A percentile compares a stretch with the other conserved stretches of the same genome.
Conservation (phyloP, 2,329 filamentous ascomycete species). For the Westerdykella ornata region DNA sequence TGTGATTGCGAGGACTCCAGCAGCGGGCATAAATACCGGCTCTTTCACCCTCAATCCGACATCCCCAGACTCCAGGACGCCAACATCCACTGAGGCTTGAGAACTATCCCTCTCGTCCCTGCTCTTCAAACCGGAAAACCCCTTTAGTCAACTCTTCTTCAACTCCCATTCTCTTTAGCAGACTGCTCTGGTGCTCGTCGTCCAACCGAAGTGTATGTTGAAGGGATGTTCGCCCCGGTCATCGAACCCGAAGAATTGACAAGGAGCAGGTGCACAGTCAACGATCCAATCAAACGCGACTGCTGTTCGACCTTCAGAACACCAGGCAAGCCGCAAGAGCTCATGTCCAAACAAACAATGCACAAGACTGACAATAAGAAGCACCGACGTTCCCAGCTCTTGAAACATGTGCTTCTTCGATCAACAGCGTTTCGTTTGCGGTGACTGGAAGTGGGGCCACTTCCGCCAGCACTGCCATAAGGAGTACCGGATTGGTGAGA, state of each 20-base stretch:
- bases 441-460: constrained; percentile 90
- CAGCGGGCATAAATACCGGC: constrained; percentile 39
- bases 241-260: constrained; percentile 27
- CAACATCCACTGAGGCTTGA: constrained; percentile 25
- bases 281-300: constrained; percentile 20
- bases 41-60: constrained; percentile 16
- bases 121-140: constrained; percentile 26
- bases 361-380: constrained; percentile 26
- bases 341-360: constrained; percentile 23
- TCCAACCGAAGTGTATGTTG: constrained; percentile 33
- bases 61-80: constrained; percentile 26
- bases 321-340: constrained; percentile 25
- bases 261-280: constrained; percentile 13
- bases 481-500: constrained; percentile 93
- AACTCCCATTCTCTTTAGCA: not conserved
- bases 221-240: constrained; percentile 14
- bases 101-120: constrained; percentile 18
- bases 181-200: constrained; percentile 13
- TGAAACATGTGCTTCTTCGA: constrained; percentile 90
- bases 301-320: constrained; percentile 17
- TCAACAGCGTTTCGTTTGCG: constrained; percentile 75
- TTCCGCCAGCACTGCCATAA: constrained; percentile 90
- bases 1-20: constrained; percentile 16
- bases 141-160: constrained; percentile 20
- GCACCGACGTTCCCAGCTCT: constrained; percentile 21